Evolutionary conservation across 768 basidiomycete species (phyloP).

Genomic region (Kwoniella sp.): DNA sequence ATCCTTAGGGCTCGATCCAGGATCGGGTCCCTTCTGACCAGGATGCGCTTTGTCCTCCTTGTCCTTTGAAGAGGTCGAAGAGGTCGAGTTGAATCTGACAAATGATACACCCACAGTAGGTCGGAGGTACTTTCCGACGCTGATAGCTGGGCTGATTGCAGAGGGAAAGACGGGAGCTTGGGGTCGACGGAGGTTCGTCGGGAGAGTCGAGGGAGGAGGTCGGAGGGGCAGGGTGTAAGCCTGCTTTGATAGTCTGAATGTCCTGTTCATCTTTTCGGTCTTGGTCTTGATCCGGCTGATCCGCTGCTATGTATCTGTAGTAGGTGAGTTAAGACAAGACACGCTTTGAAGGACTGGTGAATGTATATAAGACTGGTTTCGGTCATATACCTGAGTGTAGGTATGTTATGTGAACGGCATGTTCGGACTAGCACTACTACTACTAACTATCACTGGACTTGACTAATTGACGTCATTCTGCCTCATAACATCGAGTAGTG

Average conservation of each 20-base stretch:
- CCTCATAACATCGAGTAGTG: neutral
- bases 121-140: neutral
- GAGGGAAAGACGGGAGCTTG: neutral
- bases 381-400: no score
- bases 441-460: no score
- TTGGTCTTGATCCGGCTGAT: neutral
- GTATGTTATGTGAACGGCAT: neutral
- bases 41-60: conserved; percentile 6
- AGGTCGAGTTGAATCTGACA: neutral
- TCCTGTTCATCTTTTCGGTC: conserved; percentile 18
- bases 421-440: neutral
- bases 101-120: neutral
- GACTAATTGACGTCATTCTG: conserved; percentile 14
- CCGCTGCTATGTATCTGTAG: neutral
- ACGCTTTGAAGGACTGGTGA: no score
- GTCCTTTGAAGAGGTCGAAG: neutral
- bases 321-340: no score
- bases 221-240: conserved; percentile 11
- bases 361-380: no score
- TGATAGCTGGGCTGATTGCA: conserved; percentile 4
- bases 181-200: conserved; percentile 11
- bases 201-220: conserved; percentile 11
- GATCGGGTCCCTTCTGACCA: conserved; percentile 18
- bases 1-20: conserved; percentile 9
- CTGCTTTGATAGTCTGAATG: conserved; percentile 16